Evolutionary conservation across 352 stramenopile genomes (phyloP).

Genomic region (Aphanomyces stellatus): DNA sequence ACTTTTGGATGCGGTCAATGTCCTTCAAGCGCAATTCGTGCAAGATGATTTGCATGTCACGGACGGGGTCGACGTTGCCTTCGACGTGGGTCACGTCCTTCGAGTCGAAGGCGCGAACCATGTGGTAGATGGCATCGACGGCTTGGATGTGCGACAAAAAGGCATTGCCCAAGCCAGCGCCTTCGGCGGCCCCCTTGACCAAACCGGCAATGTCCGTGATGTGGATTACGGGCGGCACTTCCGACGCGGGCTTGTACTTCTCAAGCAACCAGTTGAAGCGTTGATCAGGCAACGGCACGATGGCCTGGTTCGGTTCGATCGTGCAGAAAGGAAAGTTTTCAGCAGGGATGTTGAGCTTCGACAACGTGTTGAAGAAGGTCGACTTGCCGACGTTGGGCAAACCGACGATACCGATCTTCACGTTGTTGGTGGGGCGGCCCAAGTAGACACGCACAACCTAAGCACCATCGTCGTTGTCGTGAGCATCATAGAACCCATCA

Average conservation of each 20-base stretch:
- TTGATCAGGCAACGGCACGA: conserved; percentile 95
- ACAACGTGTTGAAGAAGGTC: conserved; percentile 99
- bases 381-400: conserved; percentile 99
- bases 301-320: conserved; percentile 98
- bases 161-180: conserved; percentile 97
- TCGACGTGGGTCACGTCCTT: conserved; percentile 99
- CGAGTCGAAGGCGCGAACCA: conserved; percentile 97
- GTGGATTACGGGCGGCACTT: conserved; percentile 95
- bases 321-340: conserved; percentile 97
- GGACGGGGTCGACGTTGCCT: conserved; percentile 96
- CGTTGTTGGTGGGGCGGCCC: conserved; percentile 85
- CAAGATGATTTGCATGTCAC: conserved; percentile 99
- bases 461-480: not conserved
- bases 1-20: conserved; percentile 82
- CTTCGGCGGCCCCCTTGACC: conserved; percentile 95
- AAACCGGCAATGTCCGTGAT: conserved; percentile 99
- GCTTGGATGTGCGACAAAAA: conserved; percentile 99
- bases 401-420: conserved; percentile 98
- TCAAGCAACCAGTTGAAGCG: conserved; percentile 98
- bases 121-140: conserved; percentile 97
- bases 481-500: not conserved
- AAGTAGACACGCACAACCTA: conserved; percentile 37
- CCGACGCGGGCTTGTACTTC: conserved; percentile 90
- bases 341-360: conserved; percentile 86
- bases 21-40: conserved; percentile 98